Evolutionary conservation across 2,329 filamentous ascomycete species (phyloP).

Genomic region (Meredithiella fracta): DNA sequence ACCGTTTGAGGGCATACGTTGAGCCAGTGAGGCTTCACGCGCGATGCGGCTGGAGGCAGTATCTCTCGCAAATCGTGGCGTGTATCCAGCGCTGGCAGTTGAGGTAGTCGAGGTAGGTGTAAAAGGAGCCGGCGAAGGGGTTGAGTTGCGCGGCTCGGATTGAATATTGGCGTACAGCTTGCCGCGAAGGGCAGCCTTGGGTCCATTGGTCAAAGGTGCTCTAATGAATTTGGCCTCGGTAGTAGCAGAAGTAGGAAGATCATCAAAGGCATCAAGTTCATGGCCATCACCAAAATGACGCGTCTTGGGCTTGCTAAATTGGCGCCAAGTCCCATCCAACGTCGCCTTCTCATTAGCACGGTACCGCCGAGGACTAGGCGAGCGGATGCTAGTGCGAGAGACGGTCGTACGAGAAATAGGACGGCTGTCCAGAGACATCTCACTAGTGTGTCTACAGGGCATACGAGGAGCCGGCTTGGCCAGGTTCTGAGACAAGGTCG

Average conservation of each 20-base stretch:
- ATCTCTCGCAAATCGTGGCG: slow-evolving; percentile 48
- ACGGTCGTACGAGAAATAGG: slow-evolving; percentile 37
- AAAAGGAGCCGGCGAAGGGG: slow-evolving; percentile 37
- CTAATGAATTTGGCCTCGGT: slow-evolving; percentile 72
- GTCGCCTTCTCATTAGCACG: slow-evolving; percentile 16
- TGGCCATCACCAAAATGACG: slow-evolving; percentile 70
- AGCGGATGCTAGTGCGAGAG: slow-evolving; percentile 41
- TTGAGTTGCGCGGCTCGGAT: slow-evolving; percentile 33
- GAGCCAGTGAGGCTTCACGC: slow-evolving; percentile 43
- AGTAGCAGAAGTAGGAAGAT: slow-evolving; percentile 73
- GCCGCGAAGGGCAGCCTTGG: slow-evolving; percentile 44
- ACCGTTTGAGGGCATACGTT: slow-evolving; percentile 38
- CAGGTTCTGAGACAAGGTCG: slow-evolving; percentile 60
- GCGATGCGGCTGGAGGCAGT: slow-evolving; percentile 49
- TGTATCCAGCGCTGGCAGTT: slow-evolving; percentile 24
- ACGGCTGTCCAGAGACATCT: slow-evolving; percentile 44
- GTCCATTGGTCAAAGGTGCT: slow-evolving; percentile 53
- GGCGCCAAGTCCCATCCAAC: slow-evolving; percentile 15
- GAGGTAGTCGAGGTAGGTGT: slow-evolving; percentile 43
- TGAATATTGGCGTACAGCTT: slow-evolving; percentile 39
- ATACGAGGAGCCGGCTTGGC: slow-evolving; percentile 49
- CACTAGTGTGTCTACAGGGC: slow-evolving; percentile 70
- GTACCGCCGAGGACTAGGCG: slow-evolving; percentile 40
- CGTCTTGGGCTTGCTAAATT: slow-evolving; percentile 16
- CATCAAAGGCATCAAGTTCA: slow-evolving; percentile 86